phyloP scores from a whole-genome alignment of 1,284 basidiomycete species.

The Heterobasidion occidentale region DNA sequence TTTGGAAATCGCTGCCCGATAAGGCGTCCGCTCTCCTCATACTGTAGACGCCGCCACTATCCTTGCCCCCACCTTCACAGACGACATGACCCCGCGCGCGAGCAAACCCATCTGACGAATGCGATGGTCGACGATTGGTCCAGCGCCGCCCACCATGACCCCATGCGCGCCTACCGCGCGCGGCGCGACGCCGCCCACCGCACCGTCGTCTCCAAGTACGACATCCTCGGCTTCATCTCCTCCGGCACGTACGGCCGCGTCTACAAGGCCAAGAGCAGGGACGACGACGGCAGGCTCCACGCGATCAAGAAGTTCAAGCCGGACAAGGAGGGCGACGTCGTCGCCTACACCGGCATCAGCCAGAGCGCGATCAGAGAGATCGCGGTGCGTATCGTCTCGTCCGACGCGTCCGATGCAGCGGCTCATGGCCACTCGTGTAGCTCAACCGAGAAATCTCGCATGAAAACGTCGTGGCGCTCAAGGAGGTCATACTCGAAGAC shows the following conservation, averaged over 20 bases:
- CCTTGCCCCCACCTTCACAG: no score
- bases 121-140: slow-evolving; percentile 12
- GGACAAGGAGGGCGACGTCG: slow-evolving; percentile 93
- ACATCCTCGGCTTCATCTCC: slow-evolving; percentile 94
- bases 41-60: no score
- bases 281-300: slow-evolving; percentile 62
- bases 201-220: slow-evolving; percentile 76
- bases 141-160: slow-evolving; percentile 30
- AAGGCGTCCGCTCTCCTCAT: no score
- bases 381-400: slow-evolving; percentile 48
- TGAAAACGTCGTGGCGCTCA: slow-evolving; percentile 86
- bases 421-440: slow-evolving; percentile 28
- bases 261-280: slow-evolving; percentile 88
- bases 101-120: neutral
- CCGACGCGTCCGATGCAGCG: neutral
- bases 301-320: slow-evolving; percentile 99
- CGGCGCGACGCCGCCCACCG: slow-evolving; percentile 65
- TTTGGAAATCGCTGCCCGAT: no score
- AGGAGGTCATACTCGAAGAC: slow-evolving; percentile 95
- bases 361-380: slow-evolving; percentile 97
- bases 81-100: no score
- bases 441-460: slow-evolving; percentile 92
- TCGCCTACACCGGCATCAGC: slow-evolving; percentile 94
- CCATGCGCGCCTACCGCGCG: slow-evolving; percentile 80
- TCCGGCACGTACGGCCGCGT: slow-evolving; percentile 97